A percentile compares a stretch with the other conserved stretches of the same genome.
These are phyloP conservation scores for Truncatella angustata DNA, from an alignment of 2,329 filamentous ascomycete genomes.

Conservation along the genomic window DNA sequence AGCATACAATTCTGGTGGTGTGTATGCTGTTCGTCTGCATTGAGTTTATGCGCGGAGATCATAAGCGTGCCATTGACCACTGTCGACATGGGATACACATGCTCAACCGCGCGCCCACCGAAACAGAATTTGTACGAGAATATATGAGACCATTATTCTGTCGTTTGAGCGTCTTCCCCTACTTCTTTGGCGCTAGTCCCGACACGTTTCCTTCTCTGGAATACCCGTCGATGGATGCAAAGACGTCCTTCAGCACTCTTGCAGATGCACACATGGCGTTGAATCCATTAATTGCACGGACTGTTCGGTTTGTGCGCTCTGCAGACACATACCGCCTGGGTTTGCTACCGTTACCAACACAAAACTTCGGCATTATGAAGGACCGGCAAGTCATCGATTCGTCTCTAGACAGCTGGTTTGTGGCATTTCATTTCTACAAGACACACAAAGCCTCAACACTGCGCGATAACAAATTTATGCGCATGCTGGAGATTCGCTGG, in stretches of 20 bases:
- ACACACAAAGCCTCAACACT: background rate
- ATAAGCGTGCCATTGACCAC: constrained; percentile 38
- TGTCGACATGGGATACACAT: constrained; percentile 23
- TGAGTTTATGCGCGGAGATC: constrained; percentile 52
- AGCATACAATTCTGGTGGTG: constrained; percentile 7
- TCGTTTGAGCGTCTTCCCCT: constrained; percentile 17
- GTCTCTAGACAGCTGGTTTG: constrained; percentile 12
- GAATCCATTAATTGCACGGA: constrained; percentile 2
- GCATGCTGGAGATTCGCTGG: constrained; percentile 16
- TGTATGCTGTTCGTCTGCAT: constrained; percentile 49
- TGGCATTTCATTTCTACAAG: background rate
- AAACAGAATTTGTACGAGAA: background rate
- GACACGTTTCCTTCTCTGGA: constrained; percentile 11
- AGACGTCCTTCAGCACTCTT: background rate
- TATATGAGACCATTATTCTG: constrained; percentile 8
- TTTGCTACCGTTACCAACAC: background rate
- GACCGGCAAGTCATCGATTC: background rate
- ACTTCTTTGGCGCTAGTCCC: constrained; percentile 15
- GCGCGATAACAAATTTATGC: background rate
- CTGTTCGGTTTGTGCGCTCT: background rate
- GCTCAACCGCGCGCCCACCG: constrained; percentile 2
- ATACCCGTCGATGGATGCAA: background rate
- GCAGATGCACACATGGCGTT: constrained; percentile 6
- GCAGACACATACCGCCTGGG: background rate
- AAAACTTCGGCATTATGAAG: background rate